Evolutionary conservation across 805 yeast genomes (phyloP).

Genomic region (Pichia cabralensis): DNA sequence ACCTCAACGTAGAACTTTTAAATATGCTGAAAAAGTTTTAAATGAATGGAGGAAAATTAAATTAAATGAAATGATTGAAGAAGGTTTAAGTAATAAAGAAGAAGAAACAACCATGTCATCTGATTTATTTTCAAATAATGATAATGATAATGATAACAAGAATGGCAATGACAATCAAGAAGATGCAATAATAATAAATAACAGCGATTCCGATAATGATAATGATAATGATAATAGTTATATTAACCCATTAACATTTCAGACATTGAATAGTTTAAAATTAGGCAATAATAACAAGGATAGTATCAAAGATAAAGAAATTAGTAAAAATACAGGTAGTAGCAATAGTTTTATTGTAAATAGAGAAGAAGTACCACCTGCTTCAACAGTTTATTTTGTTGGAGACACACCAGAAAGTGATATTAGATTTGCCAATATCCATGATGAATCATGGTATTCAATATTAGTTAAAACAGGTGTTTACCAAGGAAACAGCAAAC

Average conservation of each 20-base stretch:
- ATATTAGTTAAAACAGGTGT: slow-evolving; percentile 84
- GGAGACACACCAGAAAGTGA: slow-evolving; percentile 90
- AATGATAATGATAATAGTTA: too few relatives aligned
- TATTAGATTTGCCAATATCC: slow-evolving; percentile 79
- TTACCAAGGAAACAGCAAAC: slow-evolving; percentile 68
- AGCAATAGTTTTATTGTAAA: too few relatives aligned
- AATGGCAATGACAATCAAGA: too few relatives aligned
- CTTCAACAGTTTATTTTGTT: slow-evolving; percentile 78
- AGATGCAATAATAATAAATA: too few relatives aligned
- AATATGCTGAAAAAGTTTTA: slow-evolving; percentile 71
- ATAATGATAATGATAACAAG: background rate
- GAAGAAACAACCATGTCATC: slow-evolving; percentile 10
- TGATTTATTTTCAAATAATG: slow-evolving; percentile 4
- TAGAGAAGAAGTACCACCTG: slow-evolving; percentile 54
- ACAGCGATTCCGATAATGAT: too few relatives aligned
- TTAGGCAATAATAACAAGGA: too few relatives aligned
- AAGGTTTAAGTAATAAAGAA: too few relatives aligned
- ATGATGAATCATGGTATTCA: slow-evolving; percentile 77
- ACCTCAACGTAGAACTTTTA: slow-evolving; percentile 81
- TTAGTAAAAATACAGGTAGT: too few relatives aligned
- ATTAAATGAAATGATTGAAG: slow-evolving; percentile 62
- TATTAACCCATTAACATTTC: too few relatives aligned
- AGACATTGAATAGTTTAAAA: too few relatives aligned
- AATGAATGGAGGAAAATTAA: slow-evolving; percentile 71
- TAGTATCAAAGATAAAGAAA: too few relatives aligned